phyloP scores from a whole-genome alignment of 1,284 basidiomycete species.

The Xerocomus amazonicus region DNA sequence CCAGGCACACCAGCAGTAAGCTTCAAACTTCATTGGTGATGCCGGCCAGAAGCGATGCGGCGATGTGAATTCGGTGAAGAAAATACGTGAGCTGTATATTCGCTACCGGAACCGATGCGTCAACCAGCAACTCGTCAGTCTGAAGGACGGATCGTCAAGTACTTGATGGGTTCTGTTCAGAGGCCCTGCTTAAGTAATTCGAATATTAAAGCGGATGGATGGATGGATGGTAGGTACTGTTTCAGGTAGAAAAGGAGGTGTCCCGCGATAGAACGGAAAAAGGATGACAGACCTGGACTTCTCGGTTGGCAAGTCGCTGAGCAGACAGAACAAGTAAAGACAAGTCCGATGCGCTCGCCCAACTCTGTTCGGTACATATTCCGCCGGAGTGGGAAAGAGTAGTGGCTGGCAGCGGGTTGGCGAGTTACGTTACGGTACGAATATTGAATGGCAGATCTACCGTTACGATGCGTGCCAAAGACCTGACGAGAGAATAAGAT shows the following conservation, averaged over 20 bases:
- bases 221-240: constrained; percentile 1
- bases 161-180: background rate
- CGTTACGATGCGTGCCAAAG: background rate
- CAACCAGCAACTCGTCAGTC: background rate
- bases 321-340: background rate
- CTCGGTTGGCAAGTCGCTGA: constrained; percentile 1
- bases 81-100: constrained; percentile 7
- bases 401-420: background rate
- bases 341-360: constrained; percentile 18
- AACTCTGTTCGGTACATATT: constrained; percentile 9
- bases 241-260: constrained; percentile 15
- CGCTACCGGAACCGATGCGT: background rate
- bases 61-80: background rate
- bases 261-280: constrained; percentile 13
- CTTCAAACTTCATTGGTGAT: constrained; percentile 2
- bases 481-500: background rate
- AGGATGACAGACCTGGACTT: constrained; percentile 2
- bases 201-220: constrained; percentile 10
- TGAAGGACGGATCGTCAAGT: background rate
- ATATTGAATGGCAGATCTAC: constrained; percentile 10
- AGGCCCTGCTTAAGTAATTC: constrained; percentile 15
- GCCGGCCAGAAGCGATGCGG: constrained; percentile 11
- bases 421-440: constrained; percentile 12
- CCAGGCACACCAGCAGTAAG: constrained; percentile 23
- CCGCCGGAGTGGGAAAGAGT: constrained; percentile 2